phyloP scores from a whole-genome alignment of 2,329 filamentous ascomycete species.

The Hypoxylon sp. region DNA sequence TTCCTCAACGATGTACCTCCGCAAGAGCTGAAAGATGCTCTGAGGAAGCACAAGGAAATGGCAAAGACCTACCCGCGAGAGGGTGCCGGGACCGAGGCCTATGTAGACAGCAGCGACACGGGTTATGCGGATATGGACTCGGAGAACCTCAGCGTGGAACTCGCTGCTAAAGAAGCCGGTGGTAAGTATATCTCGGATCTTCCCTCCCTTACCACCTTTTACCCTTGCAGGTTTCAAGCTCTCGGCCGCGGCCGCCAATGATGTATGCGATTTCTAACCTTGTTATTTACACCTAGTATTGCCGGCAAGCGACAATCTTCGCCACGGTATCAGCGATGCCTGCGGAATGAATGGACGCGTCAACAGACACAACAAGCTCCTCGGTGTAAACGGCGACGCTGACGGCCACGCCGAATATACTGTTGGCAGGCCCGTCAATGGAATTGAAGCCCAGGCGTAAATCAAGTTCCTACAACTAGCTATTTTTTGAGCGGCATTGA shows the following conservation, averaged over 20 bases:
- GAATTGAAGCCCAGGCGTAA: slow-evolving; percentile 41
- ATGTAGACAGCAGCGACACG: slow-evolving; percentile 73
- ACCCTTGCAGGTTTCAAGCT: background rate
- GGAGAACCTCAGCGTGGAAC: slow-evolving; percentile 50
- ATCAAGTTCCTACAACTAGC: background rate
- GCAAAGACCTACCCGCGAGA: slow-evolving; percentile 69
- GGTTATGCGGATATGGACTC: slow-evolving; percentile 58
- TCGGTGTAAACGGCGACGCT: background rate
- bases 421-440: slow-evolving; percentile 15
- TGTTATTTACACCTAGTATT: background rate
- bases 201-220: background rate
- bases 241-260: background rate
- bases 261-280: background rate
- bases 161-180: slow-evolving; percentile 29
- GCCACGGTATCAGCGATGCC: slow-evolving; percentile 16
- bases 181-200: slow-evolving; percentile 1
- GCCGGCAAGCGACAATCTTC: slow-evolving; percentile 1
- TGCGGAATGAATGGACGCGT: slow-evolving; percentile 13
- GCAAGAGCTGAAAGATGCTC: slow-evolving; percentile 67
- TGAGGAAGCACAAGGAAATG: slow-evolving; percentile 69
- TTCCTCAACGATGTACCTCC: slow-evolving; percentile 73
- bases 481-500: background rate
- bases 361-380: slow-evolving; percentile 18
- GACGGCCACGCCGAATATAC: background rate
- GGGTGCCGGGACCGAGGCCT: slow-evolving; percentile 73